These are phyloP conservation scores for Nemania diffusa DNA, from an alignment of 2,329 filamentous ascomycete genomes.

Conservation along the genomic window DNA sequence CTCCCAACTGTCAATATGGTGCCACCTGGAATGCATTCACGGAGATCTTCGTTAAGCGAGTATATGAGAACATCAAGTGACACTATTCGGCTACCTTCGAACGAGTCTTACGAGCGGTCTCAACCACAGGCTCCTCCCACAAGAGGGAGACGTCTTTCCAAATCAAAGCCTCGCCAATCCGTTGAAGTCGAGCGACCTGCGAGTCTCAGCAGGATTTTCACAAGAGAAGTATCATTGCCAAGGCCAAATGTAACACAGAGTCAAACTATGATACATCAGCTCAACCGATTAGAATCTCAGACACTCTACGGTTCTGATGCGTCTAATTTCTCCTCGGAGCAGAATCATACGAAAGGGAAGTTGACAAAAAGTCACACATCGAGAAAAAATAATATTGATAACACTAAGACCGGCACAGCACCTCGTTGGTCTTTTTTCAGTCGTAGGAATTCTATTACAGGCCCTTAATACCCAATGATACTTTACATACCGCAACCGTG, in stretches of 20 bases:
- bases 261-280: slow-evolving; percentile 23
- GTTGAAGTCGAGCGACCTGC: slow-evolving; percentile 24
- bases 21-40: slow-evolving; percentile 12
- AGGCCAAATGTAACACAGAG: slow-evolving; percentile 22
- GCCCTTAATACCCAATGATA: slow-evolving; percentile 7
- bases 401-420: slow-evolving; percentile 1
- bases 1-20: background rate
- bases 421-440: slow-evolving; percentile 36
- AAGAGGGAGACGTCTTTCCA: slow-evolving; percentile 41
- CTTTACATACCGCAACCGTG: background rate
- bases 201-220: slow-evolving; percentile 24
- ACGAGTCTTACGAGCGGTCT: slow-evolving; percentile 8
- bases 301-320: slow-evolving; percentile 15
- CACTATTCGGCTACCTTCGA: slow-evolving; percentile 24
- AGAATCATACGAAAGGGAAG: slow-evolving; percentile 21
- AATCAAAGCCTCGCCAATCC: slow-evolving; percentile 30
- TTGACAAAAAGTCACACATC: slow-evolving; percentile 31
- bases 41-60: slow-evolving; percentile 30
- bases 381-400: slow-evolving; percentile 11
- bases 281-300: slow-evolving; percentile 22
- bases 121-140: slow-evolving; percentile 25
- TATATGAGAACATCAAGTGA: slow-evolving; percentile 28
- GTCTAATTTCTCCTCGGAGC: slow-evolving; percentile 15
- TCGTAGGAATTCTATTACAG: slow-evolving; percentile 29
- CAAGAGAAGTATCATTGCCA: slow-evolving; percentile 25